Conservation (phyloP, 2,329 filamentous ascomycete genomes). For the Ramularia collo-cygni region DNA sequence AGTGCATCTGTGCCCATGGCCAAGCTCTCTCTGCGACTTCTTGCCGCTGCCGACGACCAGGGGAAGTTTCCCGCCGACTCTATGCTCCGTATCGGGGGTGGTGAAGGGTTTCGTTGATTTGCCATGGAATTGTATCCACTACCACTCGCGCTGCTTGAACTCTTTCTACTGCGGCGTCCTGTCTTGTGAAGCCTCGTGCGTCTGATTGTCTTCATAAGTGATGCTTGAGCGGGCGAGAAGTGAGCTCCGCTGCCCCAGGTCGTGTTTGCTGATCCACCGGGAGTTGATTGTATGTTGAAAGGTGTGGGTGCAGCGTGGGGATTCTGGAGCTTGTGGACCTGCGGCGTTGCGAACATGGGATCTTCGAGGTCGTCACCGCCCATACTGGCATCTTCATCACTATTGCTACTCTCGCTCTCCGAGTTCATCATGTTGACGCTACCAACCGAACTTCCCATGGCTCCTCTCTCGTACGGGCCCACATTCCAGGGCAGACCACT, state of each 20-base stretch:
- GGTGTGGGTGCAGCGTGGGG: conserved; percentile 39
- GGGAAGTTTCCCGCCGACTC: conserved; percentile 42
- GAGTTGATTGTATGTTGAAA: conserved; percentile 40
- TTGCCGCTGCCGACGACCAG: conserved; percentile 34
- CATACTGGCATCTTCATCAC: conserved; percentile 49
- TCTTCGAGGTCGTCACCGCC: conserved; percentile 51
- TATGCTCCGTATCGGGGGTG: conserved; percentile 55
- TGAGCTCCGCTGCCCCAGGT: conserved; percentile 22
- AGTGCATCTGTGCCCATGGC: conserved; percentile 86
- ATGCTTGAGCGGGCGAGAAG: conserved; percentile 27
- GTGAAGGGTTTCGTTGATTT: conserved; percentile 67
- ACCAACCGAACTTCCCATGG: conserved; percentile 72
- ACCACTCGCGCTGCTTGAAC: conserved; percentile 55
- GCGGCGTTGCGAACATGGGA: conserved; percentile 74
- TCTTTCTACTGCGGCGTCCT: conserved; percentile 51
- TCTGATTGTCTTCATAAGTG: conserved; percentile 74
- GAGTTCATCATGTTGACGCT: conserved; percentile 73
- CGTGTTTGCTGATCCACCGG: conserved; percentile 32
- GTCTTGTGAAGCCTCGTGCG: conserved; percentile 50
- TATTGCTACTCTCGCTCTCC: conserved; percentile 66
- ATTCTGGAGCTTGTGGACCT: conserved; percentile 55
- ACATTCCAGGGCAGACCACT: conserved; percentile 17
- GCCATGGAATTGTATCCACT: conserved; percentile 63
- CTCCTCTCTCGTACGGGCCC: conserved; percentile 54
- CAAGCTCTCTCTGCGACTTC: conserved; percentile 69